phyloP scores from a whole-genome alignment of 2,329 filamentous ascomycete genomes.

The Elsinoe australis region DNA sequence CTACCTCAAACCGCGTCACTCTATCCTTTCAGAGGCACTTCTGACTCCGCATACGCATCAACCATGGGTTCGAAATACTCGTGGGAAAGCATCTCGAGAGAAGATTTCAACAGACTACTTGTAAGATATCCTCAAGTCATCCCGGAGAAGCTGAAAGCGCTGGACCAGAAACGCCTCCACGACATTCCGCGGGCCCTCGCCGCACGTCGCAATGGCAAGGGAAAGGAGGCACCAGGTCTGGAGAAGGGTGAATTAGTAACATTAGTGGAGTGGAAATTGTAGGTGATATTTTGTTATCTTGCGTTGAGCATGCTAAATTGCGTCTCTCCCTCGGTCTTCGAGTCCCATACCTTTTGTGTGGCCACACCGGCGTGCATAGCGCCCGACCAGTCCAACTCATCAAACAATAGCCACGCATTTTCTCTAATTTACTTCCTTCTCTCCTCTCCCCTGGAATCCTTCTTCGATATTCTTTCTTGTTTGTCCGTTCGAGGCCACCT shows the following conservation, averaged over 20 bases:
- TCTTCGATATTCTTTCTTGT: too few species aligned
- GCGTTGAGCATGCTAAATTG: slow-evolving; percentile 6
- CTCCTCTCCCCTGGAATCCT: too few species aligned
- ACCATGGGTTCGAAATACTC: not conserved
- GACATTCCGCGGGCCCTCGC: slow-evolving; percentile 45
- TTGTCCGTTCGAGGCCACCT: too few species aligned
- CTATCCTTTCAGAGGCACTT: too few species aligned
- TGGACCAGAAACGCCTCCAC: slow-evolving; percentile 55
- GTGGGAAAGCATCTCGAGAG: slow-evolving; percentile 1
- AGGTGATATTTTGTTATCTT: slow-evolving; percentile 29
- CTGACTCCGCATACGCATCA: too few species aligned
- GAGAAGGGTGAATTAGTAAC: slow-evolving; percentile 50
- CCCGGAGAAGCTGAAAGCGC: slow-evolving; percentile 40
- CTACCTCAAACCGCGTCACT: not conserved
- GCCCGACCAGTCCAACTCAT: too few species aligned
- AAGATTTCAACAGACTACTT: slow-evolving; percentile 23
- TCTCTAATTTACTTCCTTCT: too few species aligned
- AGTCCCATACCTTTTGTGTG: too few species aligned
- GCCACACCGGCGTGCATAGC: too few species aligned
- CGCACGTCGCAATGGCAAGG: slow-evolving; percentile 28
- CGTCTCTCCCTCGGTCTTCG: not conserved
- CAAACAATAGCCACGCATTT: too few species aligned
- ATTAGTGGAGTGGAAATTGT: slow-evolving; percentile 67
- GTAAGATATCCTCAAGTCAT: slow-evolving; percentile 24
- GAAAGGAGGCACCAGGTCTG: slow-evolving; percentile 36